phyloP scores from a whole-genome alignment of 169 alveolate species.

The Plasmodium cynomolgi region DNA sequence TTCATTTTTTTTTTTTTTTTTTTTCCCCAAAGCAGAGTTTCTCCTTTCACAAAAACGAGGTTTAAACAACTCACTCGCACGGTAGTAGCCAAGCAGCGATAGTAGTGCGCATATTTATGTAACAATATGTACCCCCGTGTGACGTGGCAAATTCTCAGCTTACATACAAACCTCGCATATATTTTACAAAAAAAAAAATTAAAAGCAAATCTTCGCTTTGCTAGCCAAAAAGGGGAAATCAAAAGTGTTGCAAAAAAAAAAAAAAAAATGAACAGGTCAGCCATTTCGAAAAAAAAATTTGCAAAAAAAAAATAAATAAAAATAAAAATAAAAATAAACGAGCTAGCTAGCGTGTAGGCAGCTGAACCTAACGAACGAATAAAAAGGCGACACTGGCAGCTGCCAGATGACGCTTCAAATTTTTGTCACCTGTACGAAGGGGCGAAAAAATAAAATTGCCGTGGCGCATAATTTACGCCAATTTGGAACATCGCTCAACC shows the following conservation, averaged over 20 bases:
- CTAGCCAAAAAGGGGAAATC: neutral
- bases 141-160: neutral
- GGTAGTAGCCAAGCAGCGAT: neutral
- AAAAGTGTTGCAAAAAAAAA: neutral
- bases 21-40: neutral
- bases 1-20: constrained; percentile 8
- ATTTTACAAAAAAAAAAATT: neutral
- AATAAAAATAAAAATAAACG: neutral
- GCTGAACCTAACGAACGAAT: neutral
- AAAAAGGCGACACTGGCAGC: neutral
- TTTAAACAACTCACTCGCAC: neutral
- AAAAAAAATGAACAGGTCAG: neutral
- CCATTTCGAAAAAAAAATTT: neutral
- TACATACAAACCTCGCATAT: neutral
- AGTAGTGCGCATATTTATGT: neutral
- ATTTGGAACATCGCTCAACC: neutral
- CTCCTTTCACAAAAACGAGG: neutral
- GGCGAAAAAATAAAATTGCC: neutral
- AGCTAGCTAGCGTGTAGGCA: neutral
- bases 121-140: neutral
- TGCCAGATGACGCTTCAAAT: neutral
- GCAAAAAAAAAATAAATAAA: neutral
- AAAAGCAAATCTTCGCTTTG: constrained; percentile 1
- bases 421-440: neutral
- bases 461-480: neutral